phyloP scores from a whole-genome alignment of 1,284 basidiomycete genomes.

The Ganoderma lingzhi region DNA sequence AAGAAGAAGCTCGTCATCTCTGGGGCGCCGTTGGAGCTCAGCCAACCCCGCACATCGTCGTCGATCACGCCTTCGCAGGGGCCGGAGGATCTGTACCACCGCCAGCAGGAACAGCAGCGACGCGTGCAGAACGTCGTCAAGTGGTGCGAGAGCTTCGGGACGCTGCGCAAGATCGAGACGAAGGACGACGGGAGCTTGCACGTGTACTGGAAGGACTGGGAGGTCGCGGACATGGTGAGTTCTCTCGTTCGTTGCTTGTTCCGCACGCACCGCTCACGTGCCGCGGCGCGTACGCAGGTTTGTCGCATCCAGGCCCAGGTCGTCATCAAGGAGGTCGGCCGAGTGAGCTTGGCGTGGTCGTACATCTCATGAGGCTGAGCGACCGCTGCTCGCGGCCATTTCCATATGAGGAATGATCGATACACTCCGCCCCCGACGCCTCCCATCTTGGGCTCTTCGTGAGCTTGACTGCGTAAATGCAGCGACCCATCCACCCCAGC shows the following conservation, averaged over 20 bases:
- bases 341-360: constrained; percentile 41
- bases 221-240: constrained; percentile 42
- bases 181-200: constrained; percentile 41
- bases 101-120: constrained; percentile 29
- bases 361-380: constrained; percentile 34
- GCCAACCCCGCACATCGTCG: constrained; percentile 21
- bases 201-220: constrained; percentile 43
- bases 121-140: constrained; percentile 36
- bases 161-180: constrained; percentile 38
- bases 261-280: constrained; percentile 13
- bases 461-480: background rate
- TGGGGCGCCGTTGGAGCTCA: constrained; percentile 29
- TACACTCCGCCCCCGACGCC: background rate
- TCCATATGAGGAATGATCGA: constrained; percentile 11
- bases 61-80: constrained; percentile 7
- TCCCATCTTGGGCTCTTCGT: background rate
- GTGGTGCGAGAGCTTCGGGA: constrained; percentile 43
- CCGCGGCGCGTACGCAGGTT: constrained; percentile 29
- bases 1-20: constrained; percentile 42
- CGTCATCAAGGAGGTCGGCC: constrained; percentile 41
- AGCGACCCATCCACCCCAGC: background rate
- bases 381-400: background rate
- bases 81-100: constrained; percentile 25
- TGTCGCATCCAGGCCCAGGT: constrained; percentile 43
- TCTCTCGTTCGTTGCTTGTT: background rate